Base-by-base conservation (phyloP, 805 yeast species). In the Saccharomycopsis fodiens region DNA sequence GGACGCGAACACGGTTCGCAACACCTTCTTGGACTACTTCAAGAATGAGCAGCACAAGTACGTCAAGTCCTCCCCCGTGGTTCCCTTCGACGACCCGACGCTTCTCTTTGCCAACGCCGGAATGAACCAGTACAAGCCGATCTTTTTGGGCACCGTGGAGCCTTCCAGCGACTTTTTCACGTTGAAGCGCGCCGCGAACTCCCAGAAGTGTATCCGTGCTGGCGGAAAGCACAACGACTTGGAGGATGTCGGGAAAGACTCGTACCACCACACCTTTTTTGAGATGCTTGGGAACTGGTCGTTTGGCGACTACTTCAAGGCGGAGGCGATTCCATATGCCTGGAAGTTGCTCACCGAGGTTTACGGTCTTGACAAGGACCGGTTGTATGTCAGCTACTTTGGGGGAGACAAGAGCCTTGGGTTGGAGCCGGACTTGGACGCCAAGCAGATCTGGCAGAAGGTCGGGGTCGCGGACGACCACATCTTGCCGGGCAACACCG, bases 261-360 rank as follows among this genome's bases (percentile, higher is more conserved):
- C 95, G 44, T 93, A 93, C 62, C 99, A 93, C 65, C 99, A 93
- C 66, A 93, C 99, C 15, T 94, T 94, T 62, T 93, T 93, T 57
- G 99, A 93, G 70, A 93, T 93, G 99, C 76, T 93, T 67, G 99
- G 99, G 59, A 93, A 93, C 73, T 93, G 99, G 99, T 93, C 98
- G 4, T 93, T 93, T 66, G 99, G 99, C 59, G 98, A 93, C 67
- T 93, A 93, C 64, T 93, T 93, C 79, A 93, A 93, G 66, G 78
- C 83, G 58, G 98, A 88, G 61, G 97, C 97, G 44, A 82, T 89
- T 58, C 67, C 68, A 6, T 85, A 74, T 69, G 80, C 95, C 7
- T 93, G 97, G 97, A 94, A 88, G 48, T 72, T 93, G 52, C 74
- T 93, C 61, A 89, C 97, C 41, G 64, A 74, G 52, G 93, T 84